phyloP scores from a whole-genome alignment of 2,329 filamentous ascomycete genomes.

The Rhynchosporium agropyri region DNA sequence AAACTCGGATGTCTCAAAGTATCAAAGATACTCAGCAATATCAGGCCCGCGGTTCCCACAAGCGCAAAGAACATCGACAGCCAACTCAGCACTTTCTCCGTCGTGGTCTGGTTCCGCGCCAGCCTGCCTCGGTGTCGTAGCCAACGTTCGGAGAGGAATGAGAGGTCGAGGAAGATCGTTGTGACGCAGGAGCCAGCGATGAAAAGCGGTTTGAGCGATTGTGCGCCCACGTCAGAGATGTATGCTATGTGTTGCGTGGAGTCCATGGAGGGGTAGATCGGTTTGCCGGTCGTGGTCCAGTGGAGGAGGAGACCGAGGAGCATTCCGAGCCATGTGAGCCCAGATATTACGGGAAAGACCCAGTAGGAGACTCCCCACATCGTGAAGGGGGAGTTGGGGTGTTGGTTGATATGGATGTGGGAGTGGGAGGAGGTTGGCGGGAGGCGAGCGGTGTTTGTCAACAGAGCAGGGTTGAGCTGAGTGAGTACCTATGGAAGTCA shows the following conservation, averaged over 20 bases:
- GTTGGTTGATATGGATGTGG: not conserved
- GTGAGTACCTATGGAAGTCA: too few relatives aligned
- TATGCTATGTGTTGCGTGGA: constrained; percentile 64
- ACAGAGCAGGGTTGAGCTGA: too few relatives aligned
- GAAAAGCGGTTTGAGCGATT: constrained; percentile 73
- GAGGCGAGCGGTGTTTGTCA: too few relatives aligned
- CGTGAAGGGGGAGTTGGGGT: constrained; percentile 9
- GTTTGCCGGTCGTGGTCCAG: constrained; percentile 63
- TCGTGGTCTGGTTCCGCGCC: constrained; percentile 66
- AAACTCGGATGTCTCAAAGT: constrained; percentile 66
- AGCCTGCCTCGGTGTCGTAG: constrained; percentile 81
- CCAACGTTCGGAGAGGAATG: constrained; percentile 81
- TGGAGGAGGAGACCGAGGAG: constrained; percentile 40
- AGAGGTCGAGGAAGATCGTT: constrained; percentile 77
- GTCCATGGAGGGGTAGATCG: constrained; percentile 63
- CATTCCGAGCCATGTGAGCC: constrained; percentile 49
- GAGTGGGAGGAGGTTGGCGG: not conserved
- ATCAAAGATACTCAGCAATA: constrained; percentile 84
- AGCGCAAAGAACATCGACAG: constrained; percentile 70
- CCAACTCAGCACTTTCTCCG: constrained; percentile 64
- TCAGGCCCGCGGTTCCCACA: constrained; percentile 76
- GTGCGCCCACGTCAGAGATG: constrained; percentile 68
- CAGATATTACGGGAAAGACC: constrained; percentile 70
- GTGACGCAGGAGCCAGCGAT: constrained; percentile 71
- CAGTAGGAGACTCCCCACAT: constrained; percentile 46